Base-by-base conservation (phyloP, 2,329 filamentous ascomycete genomes). In the Alternaria novae-zelandiae region DNA sequence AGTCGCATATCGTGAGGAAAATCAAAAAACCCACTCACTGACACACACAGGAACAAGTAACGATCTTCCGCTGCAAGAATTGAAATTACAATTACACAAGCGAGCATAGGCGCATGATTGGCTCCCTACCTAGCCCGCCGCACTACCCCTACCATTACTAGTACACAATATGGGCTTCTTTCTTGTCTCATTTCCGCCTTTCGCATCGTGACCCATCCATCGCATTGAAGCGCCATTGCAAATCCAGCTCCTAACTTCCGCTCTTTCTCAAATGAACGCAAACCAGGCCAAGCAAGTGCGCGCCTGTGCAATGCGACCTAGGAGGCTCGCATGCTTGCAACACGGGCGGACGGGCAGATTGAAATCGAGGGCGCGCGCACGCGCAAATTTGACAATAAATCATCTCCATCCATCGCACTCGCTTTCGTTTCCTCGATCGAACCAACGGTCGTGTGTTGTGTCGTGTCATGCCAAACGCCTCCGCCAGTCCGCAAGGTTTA, bases 11-110 rank as follows among this genome's bases (percentile, higher is more conserved):
- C 49, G 60, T 54, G 56, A 32, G 43, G 21, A 45, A 57, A 30
- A 30, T 26, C 17, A 51, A 32, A 26, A 20, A 28, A 15, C 32
- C 32, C 32, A 36, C 32, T 36, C 13, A 68, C n/a, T n/a, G n/a
- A n/a, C n/a, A n/a, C 65, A 64, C 60, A 66, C 57, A n/a, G 30
- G 30, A 61, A 60, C 59, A 60, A 26, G 54, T 26, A 44, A 47
- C 54, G 26, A 51, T 59, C 54, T 41, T 47, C 65, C 54, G 49
- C 51, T 55, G 56, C 54, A 65, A 58, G 60, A 70, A 70, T 62
- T 67, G 64, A 70, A 67, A 74, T 74, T 74, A 69, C 70, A 55
- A 69, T 68, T 67, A 70, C 59, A 68, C 70, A 69, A 61, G 66
- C 61, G 47, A 61, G 49, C 43, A 28, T 41, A n/a, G 49, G 4